Percentiles rank a stretch among this genome's conserved stretches.
These are phyloP conservation scores for Luzula sylvatica DNA, from an alignment of 176 grass and related monocot genomes.

Conservation along the genomic window DNA sequence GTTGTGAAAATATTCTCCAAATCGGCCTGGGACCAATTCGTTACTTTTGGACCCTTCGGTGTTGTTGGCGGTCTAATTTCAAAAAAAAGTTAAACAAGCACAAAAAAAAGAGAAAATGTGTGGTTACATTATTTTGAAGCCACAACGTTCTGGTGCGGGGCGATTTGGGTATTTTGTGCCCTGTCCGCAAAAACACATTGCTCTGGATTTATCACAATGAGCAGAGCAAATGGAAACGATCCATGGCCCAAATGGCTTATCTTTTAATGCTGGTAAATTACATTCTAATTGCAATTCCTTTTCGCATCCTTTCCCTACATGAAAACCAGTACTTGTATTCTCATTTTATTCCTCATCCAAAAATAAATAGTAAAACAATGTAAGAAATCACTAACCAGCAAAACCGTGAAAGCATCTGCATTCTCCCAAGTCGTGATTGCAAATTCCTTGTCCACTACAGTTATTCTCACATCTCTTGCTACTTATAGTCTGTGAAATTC, in stretches of 20 bases:
- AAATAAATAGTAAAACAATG: neutral
- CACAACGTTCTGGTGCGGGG: no score
- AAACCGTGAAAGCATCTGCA: conserved; percentile 98
- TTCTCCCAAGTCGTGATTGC: conserved; percentile 67
- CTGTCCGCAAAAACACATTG: no score
- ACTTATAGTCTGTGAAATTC: conserved; percentile 41
- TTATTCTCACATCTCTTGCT: conserved; percentile 41
- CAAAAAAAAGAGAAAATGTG: no score
- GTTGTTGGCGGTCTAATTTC: conserved; percentile 41
- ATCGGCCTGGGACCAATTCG: conserved; percentile 62
- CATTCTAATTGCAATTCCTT: conserved; percentile 49
- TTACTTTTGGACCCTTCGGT: conserved; percentile 55
- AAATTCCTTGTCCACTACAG: conserved; percentile 56
- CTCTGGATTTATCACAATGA: no score
- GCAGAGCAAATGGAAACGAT: no score
- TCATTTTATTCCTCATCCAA: no score
- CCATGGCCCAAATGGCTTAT: conserved; percentile 52
- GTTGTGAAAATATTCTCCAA: conserved; percentile 76
- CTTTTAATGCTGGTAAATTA: conserved; percentile 51
- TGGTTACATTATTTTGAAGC: no score
- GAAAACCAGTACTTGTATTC: neutral
- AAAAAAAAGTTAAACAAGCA: no score
- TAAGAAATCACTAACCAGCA: conserved; percentile 45
- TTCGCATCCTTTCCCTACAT: conserved; percentile 64
- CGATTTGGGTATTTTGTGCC: no score